A percentile compares a stretch with the other conserved stretches of the same genome.
Conservation (phyloP, 345 rosid species). For the Streptanthus diversifolius region DNA sequence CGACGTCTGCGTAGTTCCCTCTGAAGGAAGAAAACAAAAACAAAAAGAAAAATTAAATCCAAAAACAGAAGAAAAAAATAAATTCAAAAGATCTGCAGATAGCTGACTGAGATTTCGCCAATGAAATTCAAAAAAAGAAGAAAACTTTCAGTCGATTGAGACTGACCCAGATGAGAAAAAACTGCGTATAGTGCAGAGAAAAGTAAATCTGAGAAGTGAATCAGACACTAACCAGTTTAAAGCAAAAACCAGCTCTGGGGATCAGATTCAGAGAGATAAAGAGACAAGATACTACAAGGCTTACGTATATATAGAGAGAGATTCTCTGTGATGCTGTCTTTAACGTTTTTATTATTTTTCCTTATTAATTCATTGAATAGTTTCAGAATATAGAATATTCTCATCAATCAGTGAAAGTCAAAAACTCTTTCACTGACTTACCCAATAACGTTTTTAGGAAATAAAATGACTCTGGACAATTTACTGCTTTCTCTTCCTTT, state of each 20-base stretch:
- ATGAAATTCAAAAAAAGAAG: background rate
- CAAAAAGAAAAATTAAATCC: background rate
- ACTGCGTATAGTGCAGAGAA: slow-evolving; percentile 1
- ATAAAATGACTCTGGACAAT: background rate
- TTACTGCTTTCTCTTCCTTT: background rate
- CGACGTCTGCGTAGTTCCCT: background rate
- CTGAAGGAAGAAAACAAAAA: slow-evolving; percentile 16
- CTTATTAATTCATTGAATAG: background rate
- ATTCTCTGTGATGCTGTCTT: slow-evolving; percentile 7
- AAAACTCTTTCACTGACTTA: background rate
- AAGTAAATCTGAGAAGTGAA: slow-evolving; percentile 1
- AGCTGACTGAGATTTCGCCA: background rate
- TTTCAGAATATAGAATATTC: background rate
- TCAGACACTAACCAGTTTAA: slow-evolving; percentile 13
- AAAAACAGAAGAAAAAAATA: background rate
- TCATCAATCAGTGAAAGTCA: background rate
- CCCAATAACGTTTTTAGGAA: background rate
- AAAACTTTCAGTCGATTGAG: slow-evolving; percentile 5
- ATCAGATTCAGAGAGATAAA: slow-evolving; percentile 29
- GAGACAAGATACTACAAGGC: background rate
- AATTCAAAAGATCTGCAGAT: slow-evolving; percentile 11
- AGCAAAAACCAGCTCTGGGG: background rate
- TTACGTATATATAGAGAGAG: slow-evolving; percentile 11
- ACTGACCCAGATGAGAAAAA: slow-evolving; percentile 9
- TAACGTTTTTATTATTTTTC: background rate